Evolutionary conservation across 169 alveolate genomes (phyloP), one percentile per base, ranked within the genome.

Genomic region (Plasmodium malariae): DNA sequence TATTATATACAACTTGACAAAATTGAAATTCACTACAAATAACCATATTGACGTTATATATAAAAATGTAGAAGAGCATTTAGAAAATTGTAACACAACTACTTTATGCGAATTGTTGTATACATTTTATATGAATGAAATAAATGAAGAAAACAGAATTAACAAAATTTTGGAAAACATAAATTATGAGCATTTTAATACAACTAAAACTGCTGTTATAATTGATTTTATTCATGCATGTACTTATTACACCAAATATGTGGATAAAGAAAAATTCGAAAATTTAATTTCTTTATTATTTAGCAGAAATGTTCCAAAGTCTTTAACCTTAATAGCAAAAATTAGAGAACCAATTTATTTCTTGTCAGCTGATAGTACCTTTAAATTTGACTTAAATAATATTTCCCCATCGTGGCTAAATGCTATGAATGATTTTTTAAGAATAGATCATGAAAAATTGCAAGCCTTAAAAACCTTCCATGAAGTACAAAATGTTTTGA

Each of bases 401-500:
- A 24, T 85, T 9, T 60, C 85, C 48, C 74, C 92, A 1, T 85
- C 92, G 6, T 85, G 92, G 92, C 45, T 69, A 69, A 85, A 85
- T 55, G 87, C 92, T 24, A 69, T 85, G 85, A 85, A 85, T 69
- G 92, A 85, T 63, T 85, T 85, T 62, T 49, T 85, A 32, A 68
- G 92, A 60, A 85, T 85, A 26, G 92, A 85, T 63, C 92, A 85
- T 62, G 92, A 85, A 69, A 85, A 85, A 85, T 48, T 85, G 48
- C 92, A 85, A 85, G 92, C 87, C 0, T 59, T 85, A 30, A 85
- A 85, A 85, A 85, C 92, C 12, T 85, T 85, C 59, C 92, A 85
- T 57, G 92, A 85, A 59, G 87, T 85, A 37, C 92, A 85, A 43
- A 85, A 85, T 57, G 74, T 85, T 30, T 72, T 85, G 69, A 85